A percentile compares a stretch with the other conserved stretches of the same genome.
These are phyloP conservation scores for Phlegmacium glaucopus DNA, from an alignment of 768 basidiomycete species.

Conservation along the genomic window DNA sequence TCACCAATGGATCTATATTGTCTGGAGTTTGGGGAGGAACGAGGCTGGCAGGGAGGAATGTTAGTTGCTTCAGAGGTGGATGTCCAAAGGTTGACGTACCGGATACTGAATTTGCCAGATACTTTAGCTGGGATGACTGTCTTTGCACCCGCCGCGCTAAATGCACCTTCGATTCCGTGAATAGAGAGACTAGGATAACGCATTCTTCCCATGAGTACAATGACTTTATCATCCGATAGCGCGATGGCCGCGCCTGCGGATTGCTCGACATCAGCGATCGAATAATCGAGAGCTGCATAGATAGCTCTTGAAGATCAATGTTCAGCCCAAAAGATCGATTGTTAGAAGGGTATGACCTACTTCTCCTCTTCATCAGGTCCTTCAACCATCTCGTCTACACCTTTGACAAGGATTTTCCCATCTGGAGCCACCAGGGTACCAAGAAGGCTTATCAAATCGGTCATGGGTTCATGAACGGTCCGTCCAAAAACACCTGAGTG, in stretches of 20 bases:
- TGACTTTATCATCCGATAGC: slow-evolving; percentile 71
- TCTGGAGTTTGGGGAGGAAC: slow-evolving; percentile 89
- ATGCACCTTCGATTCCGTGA: slow-evolving; percentile 96
- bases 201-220: slow-evolving; percentile 92
- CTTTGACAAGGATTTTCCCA: slow-evolving; percentile 87
- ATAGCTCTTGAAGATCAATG: slow-evolving; percentile 41
- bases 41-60: slow-evolving; percentile 37
- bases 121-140: slow-evolving; percentile 94
- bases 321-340: not conserved
- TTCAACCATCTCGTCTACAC: slow-evolving; percentile 81
- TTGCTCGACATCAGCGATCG: slow-evolving; percentile 66
- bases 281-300: slow-evolving; percentile 75
- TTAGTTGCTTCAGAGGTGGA: not conserved
- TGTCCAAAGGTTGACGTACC: slow-evolving; percentile 39
- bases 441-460: slow-evolving; percentile 82
- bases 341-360: slow-evolving; percentile 26
- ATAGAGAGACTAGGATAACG: slow-evolving; percentile 83
- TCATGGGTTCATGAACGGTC: slow-evolving; percentile 90
- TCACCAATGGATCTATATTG: slow-evolving; percentile 65
- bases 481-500: slow-evolving; percentile 89
- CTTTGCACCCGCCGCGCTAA: slow-evolving; percentile 78
- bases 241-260: slow-evolving; percentile 76
- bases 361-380: slow-evolving; percentile 70
- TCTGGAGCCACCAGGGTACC: slow-evolving; percentile 75
- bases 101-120: slow-evolving; percentile 91